These are phyloP conservation scores for Juncus inflexus DNA, from an alignment of 176 grass and related monocot species.

Conservation along the genomic window DNA sequence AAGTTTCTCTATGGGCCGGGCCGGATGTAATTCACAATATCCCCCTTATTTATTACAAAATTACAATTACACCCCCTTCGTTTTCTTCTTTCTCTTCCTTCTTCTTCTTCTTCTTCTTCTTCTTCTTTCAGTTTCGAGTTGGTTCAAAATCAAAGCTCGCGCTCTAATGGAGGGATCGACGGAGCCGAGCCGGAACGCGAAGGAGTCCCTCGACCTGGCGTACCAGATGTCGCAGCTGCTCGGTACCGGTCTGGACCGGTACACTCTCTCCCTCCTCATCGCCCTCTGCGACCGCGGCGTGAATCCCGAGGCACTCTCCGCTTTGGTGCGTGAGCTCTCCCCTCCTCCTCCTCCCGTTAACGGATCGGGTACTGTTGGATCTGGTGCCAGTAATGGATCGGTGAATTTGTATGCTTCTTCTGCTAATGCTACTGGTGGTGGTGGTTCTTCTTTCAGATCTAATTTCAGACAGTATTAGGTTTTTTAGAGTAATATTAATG, in stretches of 20 bases:
- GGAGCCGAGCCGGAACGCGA: slow-evolving; percentile 18
- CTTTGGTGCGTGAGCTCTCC: slow-evolving; percentile 74
- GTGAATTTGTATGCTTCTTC: slow-evolving; percentile 8
- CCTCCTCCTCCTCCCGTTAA: slow-evolving; percentile 19
- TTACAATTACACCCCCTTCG: slow-evolving; percentile 7
- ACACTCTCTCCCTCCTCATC: slow-evolving; percentile 81
- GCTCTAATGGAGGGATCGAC: too few relatives aligned
- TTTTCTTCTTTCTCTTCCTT: background rate
- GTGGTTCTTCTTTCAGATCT: slow-evolving; percentile 21
- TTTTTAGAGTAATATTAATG: too few relatives aligned
- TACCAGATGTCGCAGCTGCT: slow-evolving; percentile 81
- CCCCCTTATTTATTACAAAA: background rate
- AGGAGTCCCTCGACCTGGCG: slow-evolving; percentile 67
- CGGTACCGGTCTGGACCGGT: slow-evolving; percentile 54
- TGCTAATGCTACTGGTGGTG: background rate
- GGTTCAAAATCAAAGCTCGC: too few relatives aligned
- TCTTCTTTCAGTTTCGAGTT: too few relatives aligned
- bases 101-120: slow-evolving; percentile 21
- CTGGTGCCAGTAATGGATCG: background rate
- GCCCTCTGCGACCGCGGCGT: slow-evolving; percentile 73
- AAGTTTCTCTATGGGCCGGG: background rate
- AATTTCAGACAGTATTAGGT: slow-evolving; percentile 2
- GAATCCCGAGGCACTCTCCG: slow-evolving; percentile 73
- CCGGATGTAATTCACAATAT: slow-evolving; percentile 28
- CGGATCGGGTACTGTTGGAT: too few relatives aligned